Evolutionary conservation across 2,329 filamentous ascomycete species (phyloP).

Genomic region (Huntiella omanensis): DNA sequence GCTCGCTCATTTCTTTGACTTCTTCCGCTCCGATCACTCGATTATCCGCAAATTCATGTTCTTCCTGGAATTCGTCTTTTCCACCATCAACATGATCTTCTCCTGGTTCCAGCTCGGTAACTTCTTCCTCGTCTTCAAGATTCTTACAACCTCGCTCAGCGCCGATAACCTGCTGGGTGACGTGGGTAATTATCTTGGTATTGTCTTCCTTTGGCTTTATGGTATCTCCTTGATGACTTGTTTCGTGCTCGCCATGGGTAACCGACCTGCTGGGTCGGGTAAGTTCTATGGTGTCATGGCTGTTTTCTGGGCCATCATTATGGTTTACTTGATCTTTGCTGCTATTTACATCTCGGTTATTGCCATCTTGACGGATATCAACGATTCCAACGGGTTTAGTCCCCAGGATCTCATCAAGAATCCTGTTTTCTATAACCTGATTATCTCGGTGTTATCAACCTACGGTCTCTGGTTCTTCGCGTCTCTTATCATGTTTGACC

Average conservation of each 20-base stretch:
- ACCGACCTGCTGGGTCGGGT: conserved; percentile 83
- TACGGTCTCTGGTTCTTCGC: conserved; percentile 86
- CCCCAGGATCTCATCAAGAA: conserved; percentile 65
- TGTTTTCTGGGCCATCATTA: conserved; percentile 93
- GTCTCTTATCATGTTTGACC: conserved; percentile 88
- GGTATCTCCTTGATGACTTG: conserved; percentile 81
- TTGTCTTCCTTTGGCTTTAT: conserved; percentile 93
- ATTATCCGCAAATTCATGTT: conserved; percentile 75
- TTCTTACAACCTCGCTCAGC: conserved; percentile 74
- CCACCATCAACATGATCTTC: conserved; percentile 92
- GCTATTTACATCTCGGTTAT: conserved; percentile 85
- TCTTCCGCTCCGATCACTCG: conserved; percentile 85
- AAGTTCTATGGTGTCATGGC: conserved; percentile 93
- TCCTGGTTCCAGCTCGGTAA: conserved; percentile 98
- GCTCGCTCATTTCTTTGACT: conserved; percentile 85
- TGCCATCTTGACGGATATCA: conserved; percentile 57
- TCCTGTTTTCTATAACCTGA: conserved; percentile 76
- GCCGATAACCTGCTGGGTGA: conserved; percentile 49
- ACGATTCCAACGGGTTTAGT: conserved; percentile 41
- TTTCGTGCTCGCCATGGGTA: conserved; percentile 86
- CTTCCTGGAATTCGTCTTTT: conserved; percentile 82
- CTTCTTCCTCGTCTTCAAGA: conserved; percentile 98
- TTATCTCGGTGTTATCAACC: conserved; percentile 79
- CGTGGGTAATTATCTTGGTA: conserved; percentile 60
- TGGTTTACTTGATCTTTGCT: conserved; percentile 90